phyloP scores from a whole-genome alignment of 495 filamentous ascomycete species.

The Pyrenula massariospora region DNA sequence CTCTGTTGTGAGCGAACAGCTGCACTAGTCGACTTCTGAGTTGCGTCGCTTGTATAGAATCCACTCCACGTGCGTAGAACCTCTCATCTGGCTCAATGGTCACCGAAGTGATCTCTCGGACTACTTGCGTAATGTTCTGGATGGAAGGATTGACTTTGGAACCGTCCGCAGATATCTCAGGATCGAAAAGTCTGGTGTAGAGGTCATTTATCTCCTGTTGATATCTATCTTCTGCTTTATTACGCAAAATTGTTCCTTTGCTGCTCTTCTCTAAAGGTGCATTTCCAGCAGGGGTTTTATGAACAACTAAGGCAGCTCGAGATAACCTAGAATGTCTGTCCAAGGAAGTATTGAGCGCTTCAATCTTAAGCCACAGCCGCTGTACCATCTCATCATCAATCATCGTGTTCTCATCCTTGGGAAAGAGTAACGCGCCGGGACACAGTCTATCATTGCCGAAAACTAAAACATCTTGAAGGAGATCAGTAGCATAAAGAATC shows the following conservation, averaged over 20 bases:
- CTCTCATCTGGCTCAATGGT: slow-evolving; percentile 15
- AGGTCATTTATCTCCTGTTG: slow-evolving; percentile 23
- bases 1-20: slow-evolving; percentile 14
- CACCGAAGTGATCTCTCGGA: slow-evolving; percentile 1
- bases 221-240: slow-evolving; percentile 26
- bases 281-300: slow-evolving; percentile 2
- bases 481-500: slow-evolving; percentile 10
- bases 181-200: slow-evolving; percentile 12
- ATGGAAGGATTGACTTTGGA: neutral
- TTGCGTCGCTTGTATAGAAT: slow-evolving; percentile 37
- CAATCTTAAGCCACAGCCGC: slow-evolving; percentile 21
- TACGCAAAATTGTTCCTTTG: slow-evolving; percentile 40
- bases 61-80: slow-evolving; percentile 32
- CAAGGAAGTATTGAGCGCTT: slow-evolving; percentile 24
- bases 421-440: slow-evolving; percentile 33
- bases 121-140: slow-evolving; percentile 11
- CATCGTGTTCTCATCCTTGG: slow-evolving; percentile 2
- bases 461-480: slow-evolving; percentile 31
- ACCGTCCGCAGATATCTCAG: neutral
- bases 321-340: slow-evolving; percentile 29
- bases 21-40: slow-evolving; percentile 35
- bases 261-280: slow-evolving; percentile 33
- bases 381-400: slow-evolving; percentile 14
- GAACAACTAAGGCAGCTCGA: slow-evolving; percentile 31
- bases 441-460: slow-evolving; percentile 33